Base-by-base conservation (phyloP, 306 rosid genomes). In the Purshia tridentata region DNA sequence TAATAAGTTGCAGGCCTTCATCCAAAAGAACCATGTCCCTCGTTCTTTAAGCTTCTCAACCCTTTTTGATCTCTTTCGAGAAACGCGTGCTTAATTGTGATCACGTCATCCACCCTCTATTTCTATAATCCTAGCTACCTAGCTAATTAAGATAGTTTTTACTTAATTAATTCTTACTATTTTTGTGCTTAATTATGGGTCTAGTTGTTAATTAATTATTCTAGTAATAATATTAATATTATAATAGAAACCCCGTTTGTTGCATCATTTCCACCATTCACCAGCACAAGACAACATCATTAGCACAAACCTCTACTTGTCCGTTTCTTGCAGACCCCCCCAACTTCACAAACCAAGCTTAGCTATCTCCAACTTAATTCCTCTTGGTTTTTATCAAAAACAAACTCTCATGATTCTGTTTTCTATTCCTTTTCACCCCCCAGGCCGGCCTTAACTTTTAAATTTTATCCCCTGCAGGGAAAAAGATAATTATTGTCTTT, bases 281-380 rank as follows among this genome's bases (percentile, higher is more conserved):
- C 87, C 78, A 82, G 80, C 91, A 86, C 98, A 86, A 86, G 98
- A 88, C 98, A 90, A 37, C 94, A 92, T 92, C 83, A 92, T 92
- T 90, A 84, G 80, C 81, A 75, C 88, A 75, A 76, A 63, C 88
- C 86, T 89, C 87, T 81, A 68, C 67, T 74, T 88, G 86, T 88
- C 92, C 92, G 88, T 93, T 88, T 83, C 85, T 74, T 70, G 80
- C n/a, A 79, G 76, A 61, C 55, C 44, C 64, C 44, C 61, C 16
- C 37, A 4, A n/a, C 52, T 48, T 70, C 59, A 65, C 50, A 75
- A 73, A 75, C 35, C 35, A 29, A 29, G 35, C 35, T 74, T 72
- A 75, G 11, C 77, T 75, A 80, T 19, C 67, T 64, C 77, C 18
- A 47, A 75, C 39, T 72, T n/a, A n/a, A n/a, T n/a, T 69, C 68